Percentiles rank a stretch among this genome's conserved stretches.
phyloP scores from a whole-genome alignment of 73 alveolate species.

The Stentor roeselii region DNA sequence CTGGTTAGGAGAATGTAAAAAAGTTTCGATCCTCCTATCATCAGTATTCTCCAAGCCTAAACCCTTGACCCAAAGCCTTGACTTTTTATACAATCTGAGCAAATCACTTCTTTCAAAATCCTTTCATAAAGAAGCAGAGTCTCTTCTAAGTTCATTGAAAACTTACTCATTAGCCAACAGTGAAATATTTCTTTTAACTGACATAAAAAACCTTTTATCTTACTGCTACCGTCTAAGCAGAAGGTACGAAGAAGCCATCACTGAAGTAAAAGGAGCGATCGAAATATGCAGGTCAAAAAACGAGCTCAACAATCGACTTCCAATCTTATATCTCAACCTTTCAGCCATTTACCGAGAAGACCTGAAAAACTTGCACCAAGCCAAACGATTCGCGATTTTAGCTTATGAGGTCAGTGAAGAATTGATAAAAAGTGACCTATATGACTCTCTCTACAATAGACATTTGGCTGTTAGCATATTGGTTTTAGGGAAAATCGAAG shows the following conservation, averaged over 20 bases:
- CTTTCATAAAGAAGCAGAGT: neutral
- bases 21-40: neutral
- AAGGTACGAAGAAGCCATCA: neutral
- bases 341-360: neutral
- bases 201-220: neutral
- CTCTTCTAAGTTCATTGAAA: neutral
- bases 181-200: neutral
- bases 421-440: neutral
- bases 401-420: neutral
- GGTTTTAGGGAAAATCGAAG: neutral
- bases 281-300: neutral
- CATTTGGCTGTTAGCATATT: neutral
- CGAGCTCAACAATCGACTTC: neutral
- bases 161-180: neutral
- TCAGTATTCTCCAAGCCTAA: neutral
- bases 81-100: neutral
- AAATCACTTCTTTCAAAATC: neutral
- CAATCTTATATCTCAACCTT: neutral
- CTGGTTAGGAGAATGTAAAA: neutral
- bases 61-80: neutral
- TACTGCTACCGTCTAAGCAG: neutral
- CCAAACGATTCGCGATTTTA: neutral
- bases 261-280: neutral
- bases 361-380: neutral
- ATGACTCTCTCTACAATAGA: neutral